A percentile compares a stretch with the other conserved stretches of the same genome.
These are phyloP conservation scores for Trichophyton schoenleinii DNA, from an alignment of 2,329 filamentous ascomycete genomes.

Conservation along the genomic window DNA sequence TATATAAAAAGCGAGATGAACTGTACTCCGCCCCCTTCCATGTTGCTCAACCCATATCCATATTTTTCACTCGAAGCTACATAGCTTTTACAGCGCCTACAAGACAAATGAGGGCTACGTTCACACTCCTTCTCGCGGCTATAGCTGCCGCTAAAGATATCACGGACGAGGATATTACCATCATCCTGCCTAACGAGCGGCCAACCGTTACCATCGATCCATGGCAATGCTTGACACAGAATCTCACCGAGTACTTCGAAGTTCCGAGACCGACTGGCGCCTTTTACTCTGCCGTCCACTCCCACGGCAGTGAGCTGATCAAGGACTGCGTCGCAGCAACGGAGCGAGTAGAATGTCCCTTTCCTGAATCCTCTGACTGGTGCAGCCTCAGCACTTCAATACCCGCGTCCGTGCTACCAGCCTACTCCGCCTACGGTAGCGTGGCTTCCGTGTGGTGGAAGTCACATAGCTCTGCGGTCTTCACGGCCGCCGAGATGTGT, in stretches of 20 bases:
- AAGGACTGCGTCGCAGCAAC: constrained; percentile 1
- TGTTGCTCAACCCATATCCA: neutral
- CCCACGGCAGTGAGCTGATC: constrained; percentile 4
- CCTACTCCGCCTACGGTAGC: constrained; percentile 4
- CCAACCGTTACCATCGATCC: neutral
- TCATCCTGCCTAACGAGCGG: neutral
- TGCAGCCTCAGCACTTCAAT: constrained; percentile 1
- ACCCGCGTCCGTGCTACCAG: neutral
- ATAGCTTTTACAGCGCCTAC: neutral
- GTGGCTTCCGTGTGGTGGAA: constrained; percentile 4
- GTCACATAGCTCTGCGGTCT: constrained; percentile 5
- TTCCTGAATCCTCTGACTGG: constrained; percentile 4
- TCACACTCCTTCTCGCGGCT: neutral
- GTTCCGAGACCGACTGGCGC: constrained; percentile 3
- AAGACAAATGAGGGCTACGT: neutral
- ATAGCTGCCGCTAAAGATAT: neutral
- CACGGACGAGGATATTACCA: neutral
- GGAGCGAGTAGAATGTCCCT: neutral
- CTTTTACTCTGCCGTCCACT: neutral
- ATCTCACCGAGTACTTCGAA: constrained; percentile 5
- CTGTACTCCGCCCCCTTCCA: neutral
- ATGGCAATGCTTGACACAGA: constrained; percentile 5
- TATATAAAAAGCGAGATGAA: neutral
- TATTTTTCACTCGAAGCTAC: neutral
- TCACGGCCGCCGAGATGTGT: neutral